phyloP scores from a whole-genome alignment of 2,329 filamentous ascomycete genomes.

The Beauveria asiatica region DNA sequence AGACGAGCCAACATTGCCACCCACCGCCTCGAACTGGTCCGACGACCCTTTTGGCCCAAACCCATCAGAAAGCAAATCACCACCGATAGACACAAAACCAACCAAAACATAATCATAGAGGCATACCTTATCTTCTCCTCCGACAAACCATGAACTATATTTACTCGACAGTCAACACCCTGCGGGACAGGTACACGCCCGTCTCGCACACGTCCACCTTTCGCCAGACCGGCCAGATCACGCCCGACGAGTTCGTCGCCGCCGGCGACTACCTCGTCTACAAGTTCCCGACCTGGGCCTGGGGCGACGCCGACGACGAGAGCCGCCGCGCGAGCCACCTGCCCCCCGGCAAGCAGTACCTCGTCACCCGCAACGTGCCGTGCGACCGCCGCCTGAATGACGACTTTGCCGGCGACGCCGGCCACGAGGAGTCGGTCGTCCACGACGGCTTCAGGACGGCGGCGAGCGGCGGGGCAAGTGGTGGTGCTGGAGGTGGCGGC shows the following conservation, averaged over 20 bases:
- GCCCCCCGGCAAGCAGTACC: constrained; percentile 84
- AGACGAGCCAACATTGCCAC: background rate
- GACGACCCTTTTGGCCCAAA: background rate
- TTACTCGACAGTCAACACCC: constrained; percentile 83
- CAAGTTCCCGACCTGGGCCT: constrained; percentile 98
- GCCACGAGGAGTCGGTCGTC: constrained; percentile 78
- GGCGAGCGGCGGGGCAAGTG: constrained; percentile 27
- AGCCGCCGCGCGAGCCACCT: constrained; percentile 73
- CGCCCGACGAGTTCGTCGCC: constrained; percentile 89
- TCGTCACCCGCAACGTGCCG: constrained; percentile 89
- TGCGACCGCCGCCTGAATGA: constrained; percentile 88
- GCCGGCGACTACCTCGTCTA: constrained; percentile 97
- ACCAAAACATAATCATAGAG: background rate
- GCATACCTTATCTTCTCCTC: background rate
- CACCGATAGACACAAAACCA: background rate
- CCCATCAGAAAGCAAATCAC: background rate
- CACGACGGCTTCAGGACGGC: constrained; percentile 51
- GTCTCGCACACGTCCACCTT: constrained; percentile 89
- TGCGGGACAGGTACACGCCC: constrained; percentile 85
- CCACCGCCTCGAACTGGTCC: background rate
- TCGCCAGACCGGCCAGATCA: constrained; percentile 88
- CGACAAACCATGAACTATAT: constrained; percentile 69
- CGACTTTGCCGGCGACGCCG: constrained; percentile 83
- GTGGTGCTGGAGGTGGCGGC: constrained; percentile 20
- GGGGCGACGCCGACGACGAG: constrained; percentile 80